These are phyloP conservation scores for Rosa rugosa DNA, from an alignment of 306 rosid species.

Conservation along the genomic window DNA sequence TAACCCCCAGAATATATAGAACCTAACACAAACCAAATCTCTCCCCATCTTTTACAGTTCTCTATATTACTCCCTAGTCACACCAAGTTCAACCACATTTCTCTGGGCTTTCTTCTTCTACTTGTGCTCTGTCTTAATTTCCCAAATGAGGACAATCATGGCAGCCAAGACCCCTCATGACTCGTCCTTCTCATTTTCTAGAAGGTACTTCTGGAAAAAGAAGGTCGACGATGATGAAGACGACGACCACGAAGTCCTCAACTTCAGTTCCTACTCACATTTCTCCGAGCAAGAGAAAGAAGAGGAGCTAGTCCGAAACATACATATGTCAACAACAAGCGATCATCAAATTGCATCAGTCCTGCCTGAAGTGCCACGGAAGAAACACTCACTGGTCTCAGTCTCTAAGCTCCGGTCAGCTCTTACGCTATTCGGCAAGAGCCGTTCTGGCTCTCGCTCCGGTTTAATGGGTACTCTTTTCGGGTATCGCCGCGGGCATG, in stretches of 20 bases:
- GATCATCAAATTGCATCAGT: constrained; percentile 1
- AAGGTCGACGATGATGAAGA: constrained; percentile 40
- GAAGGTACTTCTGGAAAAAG: constrained; percentile 77
- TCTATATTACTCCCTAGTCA: background rate
- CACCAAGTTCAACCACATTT: constrained; percentile 15
- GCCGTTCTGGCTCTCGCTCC: constrained; percentile 27
- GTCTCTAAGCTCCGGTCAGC: constrained; percentile 60
- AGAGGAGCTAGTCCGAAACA: constrained; percentile 6
- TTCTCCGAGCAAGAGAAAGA: constrained; percentile 31
- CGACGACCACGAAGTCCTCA: constrained; percentile 46
- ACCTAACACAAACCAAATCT: constrained; percentile 9
- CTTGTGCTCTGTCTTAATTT: background rate
- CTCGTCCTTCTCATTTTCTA: constrained; percentile 84
- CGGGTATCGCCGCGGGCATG: constrained; percentile 79
- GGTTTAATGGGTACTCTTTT: constrained; percentile 69
- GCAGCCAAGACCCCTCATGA: constrained; percentile 65
- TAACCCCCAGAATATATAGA: background rate
- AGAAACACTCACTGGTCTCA: constrained; percentile 24
- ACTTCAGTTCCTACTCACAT: constrained; percentile 45
- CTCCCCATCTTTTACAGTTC: background rate
- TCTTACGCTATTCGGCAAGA: constrained; percentile 33
- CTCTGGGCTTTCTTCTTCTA: background rate
- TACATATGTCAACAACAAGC: constrained; percentile 12
- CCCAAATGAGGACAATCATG: constrained; percentile 61
- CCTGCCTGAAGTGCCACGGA: constrained; percentile 14